Conservation (phyloP, 768 basidiomycete genomes). For the Pisolithus orientalis region DNA sequence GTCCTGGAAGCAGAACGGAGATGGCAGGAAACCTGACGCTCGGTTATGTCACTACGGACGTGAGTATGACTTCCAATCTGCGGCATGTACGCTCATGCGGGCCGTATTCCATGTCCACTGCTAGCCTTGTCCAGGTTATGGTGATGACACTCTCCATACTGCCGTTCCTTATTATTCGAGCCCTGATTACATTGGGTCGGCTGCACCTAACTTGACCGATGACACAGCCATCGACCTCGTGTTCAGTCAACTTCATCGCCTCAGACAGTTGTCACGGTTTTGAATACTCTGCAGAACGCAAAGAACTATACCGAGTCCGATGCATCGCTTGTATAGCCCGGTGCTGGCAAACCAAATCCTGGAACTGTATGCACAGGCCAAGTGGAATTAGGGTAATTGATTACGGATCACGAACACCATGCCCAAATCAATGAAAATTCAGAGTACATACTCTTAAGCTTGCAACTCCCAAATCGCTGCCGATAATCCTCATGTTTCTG, state of each 20-base stretch:
- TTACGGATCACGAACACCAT: too few relatives aligned
- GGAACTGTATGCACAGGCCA: background rate
- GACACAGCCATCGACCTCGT: slow-evolving; percentile 63
- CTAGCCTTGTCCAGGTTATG: slow-evolving; percentile 64
- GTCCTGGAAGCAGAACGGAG: slow-evolving; percentile 28
- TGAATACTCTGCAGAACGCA: slow-evolving; percentile 50
- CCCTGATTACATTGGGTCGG: slow-evolving; percentile 56
- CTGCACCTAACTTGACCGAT: slow-evolving; percentile 42
- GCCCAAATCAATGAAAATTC: too few relatives aligned
- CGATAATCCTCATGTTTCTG: too few relatives aligned
- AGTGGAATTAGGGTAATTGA: background rate
- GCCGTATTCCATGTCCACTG: background rate
- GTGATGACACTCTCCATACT: slow-evolving; percentile 65
- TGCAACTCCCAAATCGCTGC: too few relatives aligned
- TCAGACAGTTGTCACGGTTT: slow-evolving; percentile 39
- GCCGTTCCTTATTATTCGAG: slow-evolving; percentile 50
- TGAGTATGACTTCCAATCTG: slow-evolving; percentile 25
- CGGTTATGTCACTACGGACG: slow-evolving; percentile 73
- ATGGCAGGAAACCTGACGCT: slow-evolving; percentile 50
- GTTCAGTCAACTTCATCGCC: slow-evolving; percentile 67
- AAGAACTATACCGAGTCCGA: slow-evolving; percentile 48
- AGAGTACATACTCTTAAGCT: too few relatives aligned
- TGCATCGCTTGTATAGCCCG: slow-evolving; percentile 47
- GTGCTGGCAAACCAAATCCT: slow-evolving; percentile 29
- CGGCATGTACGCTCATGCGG: background rate